These are phyloP conservation scores for Mycena floridula DNA, from an alignment of 768 basidiomycete genomes.

Conservation along the genomic window DNA sequence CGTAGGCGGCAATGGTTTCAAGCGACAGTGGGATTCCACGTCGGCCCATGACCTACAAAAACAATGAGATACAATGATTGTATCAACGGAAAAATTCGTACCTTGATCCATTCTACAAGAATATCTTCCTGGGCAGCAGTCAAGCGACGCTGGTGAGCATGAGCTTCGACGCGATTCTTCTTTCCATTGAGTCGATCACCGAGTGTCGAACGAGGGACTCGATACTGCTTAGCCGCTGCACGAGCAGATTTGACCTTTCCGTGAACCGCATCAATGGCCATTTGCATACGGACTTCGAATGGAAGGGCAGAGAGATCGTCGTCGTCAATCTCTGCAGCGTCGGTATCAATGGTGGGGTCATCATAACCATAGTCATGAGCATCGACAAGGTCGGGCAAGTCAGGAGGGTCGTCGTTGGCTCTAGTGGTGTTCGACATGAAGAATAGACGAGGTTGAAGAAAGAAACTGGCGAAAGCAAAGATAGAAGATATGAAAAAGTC, in stretches of 20 bases:
- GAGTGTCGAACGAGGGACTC: slow-evolving; percentile 12
- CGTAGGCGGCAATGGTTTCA: too few relatives aligned
- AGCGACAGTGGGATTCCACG: too few relatives aligned
- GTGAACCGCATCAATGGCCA: slow-evolving; percentile 10
- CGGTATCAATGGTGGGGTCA: not conserved
- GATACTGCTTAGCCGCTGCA: slow-evolving; percentile 13
- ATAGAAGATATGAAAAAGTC: too few relatives aligned
- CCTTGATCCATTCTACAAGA: slow-evolving; percentile 18
- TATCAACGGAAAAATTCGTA: not conserved
- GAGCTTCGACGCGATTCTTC: slow-evolving; percentile 9
- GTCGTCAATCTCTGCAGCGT: not conserved
- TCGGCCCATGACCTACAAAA: slow-evolving; percentile 4
- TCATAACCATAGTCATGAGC: too few relatives aligned
- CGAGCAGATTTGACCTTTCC: slow-evolving; percentile 7
- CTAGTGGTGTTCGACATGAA: too few relatives aligned
- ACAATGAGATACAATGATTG: not conserved
- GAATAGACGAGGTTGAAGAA: too few relatives aligned
- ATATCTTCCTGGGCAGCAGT: slow-evolving; percentile 15
- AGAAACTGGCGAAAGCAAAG: too few relatives aligned
- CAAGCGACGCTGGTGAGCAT: slow-evolving; percentile 13
- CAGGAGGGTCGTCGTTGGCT: too few relatives aligned
- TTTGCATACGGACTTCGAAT: slow-evolving; percentile 9
- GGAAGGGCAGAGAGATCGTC: not conserved
- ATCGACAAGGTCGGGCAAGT: too few relatives aligned
- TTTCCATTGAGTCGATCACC: slow-evolving; percentile 8